Evolutionary conservation across 169 alveolate species (phyloP), one percentile per base, ranked within the genome.

Genomic region (Cryptosporidium meleagridis): DNA sequence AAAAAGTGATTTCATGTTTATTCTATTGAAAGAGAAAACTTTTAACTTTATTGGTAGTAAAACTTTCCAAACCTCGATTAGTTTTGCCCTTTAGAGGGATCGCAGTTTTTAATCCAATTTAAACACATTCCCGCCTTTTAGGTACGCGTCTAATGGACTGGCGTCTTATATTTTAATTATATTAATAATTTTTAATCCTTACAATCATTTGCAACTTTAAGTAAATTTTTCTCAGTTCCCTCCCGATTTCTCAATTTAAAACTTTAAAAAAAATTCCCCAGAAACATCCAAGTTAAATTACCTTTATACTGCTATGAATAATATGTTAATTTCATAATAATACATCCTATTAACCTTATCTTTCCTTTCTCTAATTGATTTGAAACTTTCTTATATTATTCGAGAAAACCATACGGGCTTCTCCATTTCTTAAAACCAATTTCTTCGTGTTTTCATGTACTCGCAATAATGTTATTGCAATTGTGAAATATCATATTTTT

Each of bases 131-230:
- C 85, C 85, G 85, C 85, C 67, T 51, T 31, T 23, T 2, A 33
- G 67, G 85, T 71, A 71, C 45, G 51, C 67, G 85, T 71, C 85
- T 71, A 71, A 65, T 35, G 65, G 85, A 51, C 48, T 29, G 61
- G 67, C 67, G 85, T 71, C 85, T 71, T 14, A 48, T 48, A 35
- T 31, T 35, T 65, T 35, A 65, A 65, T 16, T 35, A 33, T 61
- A 62, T 62, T 53, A 53, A 53, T 23, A 3, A 53, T 53, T 53
- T 6, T n/a, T 53, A 8, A 23, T 55, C 6, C 23, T 55, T 26
- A 55, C 9, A 12, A 23, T 55, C 8, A 55, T n/a, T n/a, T 26
- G 23, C 35, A 55, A 55, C 14, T 26, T 6, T 21, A 6, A 53
- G 21, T 18, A 53, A 23, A 53, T 16, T 1, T 18, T 55, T 55